Evolutionary conservation across 108 stramenopile genomes (phyloP).

Genomic region (Schizochytrium sp.): DNA sequence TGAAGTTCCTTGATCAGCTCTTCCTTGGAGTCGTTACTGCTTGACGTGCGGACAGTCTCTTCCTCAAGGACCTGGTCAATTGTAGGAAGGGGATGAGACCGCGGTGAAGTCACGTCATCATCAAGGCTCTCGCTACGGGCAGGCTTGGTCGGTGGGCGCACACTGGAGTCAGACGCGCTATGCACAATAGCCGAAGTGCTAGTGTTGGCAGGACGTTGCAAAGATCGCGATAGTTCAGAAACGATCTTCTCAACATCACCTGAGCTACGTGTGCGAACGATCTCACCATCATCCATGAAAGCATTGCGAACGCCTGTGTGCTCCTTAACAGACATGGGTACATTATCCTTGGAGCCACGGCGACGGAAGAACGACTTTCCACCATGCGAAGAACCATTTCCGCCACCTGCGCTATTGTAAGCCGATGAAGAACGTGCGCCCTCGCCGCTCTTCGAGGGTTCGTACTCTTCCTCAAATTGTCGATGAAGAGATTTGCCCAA

Average conservation of each 20-base stretch:
- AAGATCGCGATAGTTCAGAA: constrained; percentile 12
- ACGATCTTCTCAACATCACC: background rate
- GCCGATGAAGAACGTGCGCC: background rate
- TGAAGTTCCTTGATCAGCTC: background rate
- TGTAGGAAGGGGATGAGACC: background rate
- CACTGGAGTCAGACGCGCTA: constrained; percentile 27
- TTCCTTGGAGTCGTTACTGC: background rate
- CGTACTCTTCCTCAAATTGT: constrained; percentile 55
- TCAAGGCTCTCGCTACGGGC: constrained; percentile 40
- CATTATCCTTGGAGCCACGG: constrained; percentile 10
- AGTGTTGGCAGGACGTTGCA: background rate
- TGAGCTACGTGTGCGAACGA: constrained; percentile 19
- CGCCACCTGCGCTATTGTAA: background rate
- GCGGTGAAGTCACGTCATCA: background rate
- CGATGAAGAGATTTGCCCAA: constrained; percentile 42
- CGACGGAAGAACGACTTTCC: constrained; percentile 1
- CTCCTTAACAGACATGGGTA: constrained; percentile 8
- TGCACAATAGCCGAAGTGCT: constrained; percentile 32
- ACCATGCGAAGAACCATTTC: background rate
- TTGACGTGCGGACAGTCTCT: background rate
- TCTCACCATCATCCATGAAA: constrained; percentile 3
- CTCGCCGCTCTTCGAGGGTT: background rate
- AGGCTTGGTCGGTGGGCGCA: constrained; percentile 24
- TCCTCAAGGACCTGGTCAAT: background rate
- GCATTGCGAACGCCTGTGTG: background rate